Base-by-base conservation (phyloP, 495 filamentous ascomycete genomes). In the Glutinoglossum americanum region DNA sequence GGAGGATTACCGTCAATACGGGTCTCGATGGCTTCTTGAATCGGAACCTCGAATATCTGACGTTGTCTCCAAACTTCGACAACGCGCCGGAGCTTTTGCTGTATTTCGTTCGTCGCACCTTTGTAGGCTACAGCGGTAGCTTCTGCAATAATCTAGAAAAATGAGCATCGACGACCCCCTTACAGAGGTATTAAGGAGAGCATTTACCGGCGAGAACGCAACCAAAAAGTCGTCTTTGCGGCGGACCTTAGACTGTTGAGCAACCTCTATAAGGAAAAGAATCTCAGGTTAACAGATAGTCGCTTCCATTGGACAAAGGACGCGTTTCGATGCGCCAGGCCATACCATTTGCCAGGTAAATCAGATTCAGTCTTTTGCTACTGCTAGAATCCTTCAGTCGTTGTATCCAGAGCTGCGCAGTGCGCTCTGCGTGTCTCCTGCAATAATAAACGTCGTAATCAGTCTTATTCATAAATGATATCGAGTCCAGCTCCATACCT, bases 311-410 rank as follows among this genome's bases (percentile, higher is more conserved):
- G 39, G 13, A 49, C 41, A 21, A 56, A 51, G n/a, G 33, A 35
- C 13, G 47, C 37, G 23, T 51, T 28, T 5, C 7, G 23, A 5
- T 6, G 49, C 49, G 28, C 47, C 35, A 17, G 5, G 25, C 64
- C 74, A 60, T 72, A 93, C 87, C 88, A 72, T 99, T 99, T 53
- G 89, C 89, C 41, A 99, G 80, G 67, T 97, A 97, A 51, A 99
- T 80, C 62, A 97, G 76, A 63, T 85, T 96, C 54, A 99, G 73
- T 62, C 86, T 80, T 68, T 94, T 96, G 53, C 80, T 78, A 39
- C 84, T 79, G 15, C 80, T 74, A 0, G 88, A 85, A 59, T 96
- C 89, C 63, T 85, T 89, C 59, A 99, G 70, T 63, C 85, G 80
- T 60, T 89, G 81, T 35, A 94, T 71, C 93, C 92, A 97, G 44